Conservation (phyloP, 352 stramenopile genomes). For the Thalassiosira exigua region DNA sequence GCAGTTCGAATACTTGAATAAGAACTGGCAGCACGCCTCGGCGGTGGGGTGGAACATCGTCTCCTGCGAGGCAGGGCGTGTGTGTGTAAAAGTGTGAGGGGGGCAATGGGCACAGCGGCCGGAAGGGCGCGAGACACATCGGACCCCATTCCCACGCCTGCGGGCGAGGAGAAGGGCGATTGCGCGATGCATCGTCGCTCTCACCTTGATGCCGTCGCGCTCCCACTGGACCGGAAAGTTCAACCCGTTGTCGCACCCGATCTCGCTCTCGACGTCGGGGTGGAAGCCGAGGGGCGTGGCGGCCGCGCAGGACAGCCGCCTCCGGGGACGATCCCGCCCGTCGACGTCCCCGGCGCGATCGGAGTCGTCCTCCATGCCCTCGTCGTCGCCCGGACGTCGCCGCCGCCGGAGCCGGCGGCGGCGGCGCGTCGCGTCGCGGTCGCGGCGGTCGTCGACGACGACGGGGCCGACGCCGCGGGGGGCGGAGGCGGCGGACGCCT, state of each 20-base stretch:
- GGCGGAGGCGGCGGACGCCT: no score
- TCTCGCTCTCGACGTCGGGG: neutral
- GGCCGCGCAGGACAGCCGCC: neutral
- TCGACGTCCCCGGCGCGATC: no score
- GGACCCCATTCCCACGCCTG: neutral
- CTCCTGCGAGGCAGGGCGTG: neutral
- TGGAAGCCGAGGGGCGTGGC: neutral
- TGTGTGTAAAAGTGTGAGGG: neutral
- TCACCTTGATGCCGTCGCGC: neutral
- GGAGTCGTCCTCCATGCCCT: no score
- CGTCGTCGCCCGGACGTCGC: no score
- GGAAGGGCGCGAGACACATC: neutral
- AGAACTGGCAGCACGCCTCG: neutral
- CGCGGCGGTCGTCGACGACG: no score
- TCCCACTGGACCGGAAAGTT: neutral
- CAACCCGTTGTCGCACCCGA: neutral
- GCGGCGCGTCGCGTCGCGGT: no score
- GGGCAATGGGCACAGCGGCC: neutral
- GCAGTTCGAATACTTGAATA: neutral
- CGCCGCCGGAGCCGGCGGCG: no score
- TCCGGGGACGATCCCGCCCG: neutral
- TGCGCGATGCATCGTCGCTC: neutral
- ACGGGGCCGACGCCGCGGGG: no score
- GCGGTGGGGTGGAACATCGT: neutral
- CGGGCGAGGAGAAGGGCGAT: neutral